These are phyloP conservation scores for Moniliophthora roreri DNA, from an alignment of 1,284 basidiomycete species.

Conservation along the genomic window DNA sequence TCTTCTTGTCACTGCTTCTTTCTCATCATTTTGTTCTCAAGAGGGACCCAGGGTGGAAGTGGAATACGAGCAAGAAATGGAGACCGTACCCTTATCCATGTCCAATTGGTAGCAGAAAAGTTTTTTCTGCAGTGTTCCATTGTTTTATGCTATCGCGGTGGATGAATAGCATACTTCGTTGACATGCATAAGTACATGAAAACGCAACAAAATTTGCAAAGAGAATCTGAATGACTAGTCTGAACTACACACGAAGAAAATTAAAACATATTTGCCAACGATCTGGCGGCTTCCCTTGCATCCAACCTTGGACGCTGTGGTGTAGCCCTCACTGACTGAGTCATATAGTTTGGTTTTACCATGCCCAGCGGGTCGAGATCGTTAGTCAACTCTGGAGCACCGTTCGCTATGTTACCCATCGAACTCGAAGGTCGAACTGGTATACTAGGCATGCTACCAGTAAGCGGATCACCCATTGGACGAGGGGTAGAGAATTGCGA, in stretches of 20 bases:
- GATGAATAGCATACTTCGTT: too few species aligned
- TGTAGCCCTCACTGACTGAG: conserved; percentile 64
- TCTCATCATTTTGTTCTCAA: conserved; percentile 27
- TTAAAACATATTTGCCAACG: conserved; percentile 84
- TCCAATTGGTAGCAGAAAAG: conserved; percentile 53
- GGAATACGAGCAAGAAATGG: conserved; percentile 93
- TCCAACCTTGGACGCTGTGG: conserved; percentile 71
- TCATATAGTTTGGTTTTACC: conserved; percentile 56
- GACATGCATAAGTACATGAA: too few species aligned
- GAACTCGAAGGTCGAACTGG: conserved; percentile 12
- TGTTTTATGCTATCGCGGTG: neutral
- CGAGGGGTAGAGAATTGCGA: conserved; percentile 24
- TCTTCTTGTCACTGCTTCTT: conserved; percentile 9
- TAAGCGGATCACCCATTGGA: conserved; percentile 12
- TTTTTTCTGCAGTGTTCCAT: neutral
- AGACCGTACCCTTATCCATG: conserved; percentile 62
- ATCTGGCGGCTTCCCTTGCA: conserved; percentile 82
- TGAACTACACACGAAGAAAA: neutral
- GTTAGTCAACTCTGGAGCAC: conserved; percentile 26
- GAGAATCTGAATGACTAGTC: neutral
- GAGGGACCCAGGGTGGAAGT: conserved; percentile 86
- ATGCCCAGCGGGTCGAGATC: conserved; percentile 65
- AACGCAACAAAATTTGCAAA: too few species aligned
- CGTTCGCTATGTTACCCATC: conserved; percentile 20
- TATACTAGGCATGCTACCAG: conserved; percentile 7